Percentiles rank a stretch among this genome's conserved stretches.
Evolutionary conservation across 1,139 yeast species (phyloP).

Genomic region (Yamadazyma buinensis): DNA sequence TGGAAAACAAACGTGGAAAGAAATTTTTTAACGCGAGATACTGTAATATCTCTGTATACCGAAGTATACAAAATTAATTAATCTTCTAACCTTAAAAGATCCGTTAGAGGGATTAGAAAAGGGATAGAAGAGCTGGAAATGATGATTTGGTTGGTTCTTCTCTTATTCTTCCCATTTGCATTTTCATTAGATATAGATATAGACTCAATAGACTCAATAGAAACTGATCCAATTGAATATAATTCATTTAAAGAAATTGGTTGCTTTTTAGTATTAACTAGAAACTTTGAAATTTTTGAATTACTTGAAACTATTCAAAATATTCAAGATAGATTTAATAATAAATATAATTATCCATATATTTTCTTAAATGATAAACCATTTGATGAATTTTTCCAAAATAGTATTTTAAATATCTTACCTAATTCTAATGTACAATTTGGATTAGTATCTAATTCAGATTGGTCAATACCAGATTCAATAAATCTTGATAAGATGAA

Average conservation of each 20-base stretch:
- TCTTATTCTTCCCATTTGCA: too few relatives aligned
- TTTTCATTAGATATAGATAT: too few relatives aligned
- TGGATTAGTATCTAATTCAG: slow-evolving; percentile 25
- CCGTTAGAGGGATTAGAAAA: too few relatives aligned
- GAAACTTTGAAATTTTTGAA: slow-evolving; percentile 62
- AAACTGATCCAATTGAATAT: too few relatives aligned
- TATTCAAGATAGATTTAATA: slow-evolving; percentile 71
- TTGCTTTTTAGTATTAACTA: slow-evolving; percentile 60
- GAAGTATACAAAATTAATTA: too few relatives aligned
- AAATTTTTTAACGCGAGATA: too few relatives aligned
- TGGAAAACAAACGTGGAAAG: slow-evolving; percentile 4
- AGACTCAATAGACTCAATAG: too few relatives aligned
- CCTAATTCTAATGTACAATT: slow-evolving; percentile 23
- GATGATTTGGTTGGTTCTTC: too few relatives aligned
- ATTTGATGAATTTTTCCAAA: slow-evolving; percentile 24
- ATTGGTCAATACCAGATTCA: slow-evolving; percentile 32
- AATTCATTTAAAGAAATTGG: too few relatives aligned
- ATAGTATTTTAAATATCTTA: slow-evolving; percentile 18
- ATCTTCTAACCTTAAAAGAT: too few relatives aligned
- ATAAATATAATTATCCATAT: slow-evolving; percentile 39
- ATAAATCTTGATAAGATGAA: slow-evolving; percentile 22
- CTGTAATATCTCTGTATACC: too few relatives aligned
- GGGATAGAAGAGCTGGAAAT: too few relatives aligned
- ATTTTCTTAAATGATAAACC: slow-evolving; percentile 34
- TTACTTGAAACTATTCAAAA: slow-evolving; percentile 58